phyloP scores from a whole-genome alignment of 2,329 filamentous ascomycete genomes.

The Moelleriella libera region DNA sequence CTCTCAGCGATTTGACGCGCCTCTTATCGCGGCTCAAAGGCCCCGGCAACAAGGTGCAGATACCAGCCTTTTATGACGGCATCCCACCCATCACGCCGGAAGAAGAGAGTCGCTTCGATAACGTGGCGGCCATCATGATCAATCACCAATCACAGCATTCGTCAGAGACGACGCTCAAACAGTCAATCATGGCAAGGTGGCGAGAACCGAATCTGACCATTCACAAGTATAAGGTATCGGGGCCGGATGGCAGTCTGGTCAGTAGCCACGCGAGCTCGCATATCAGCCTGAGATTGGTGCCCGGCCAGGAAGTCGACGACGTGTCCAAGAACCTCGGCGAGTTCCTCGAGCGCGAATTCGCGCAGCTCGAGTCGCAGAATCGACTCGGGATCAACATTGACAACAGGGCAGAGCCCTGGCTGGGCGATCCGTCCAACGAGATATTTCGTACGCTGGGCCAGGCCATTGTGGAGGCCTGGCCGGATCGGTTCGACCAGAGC shows the following conservation, averaged over 20 bases:
- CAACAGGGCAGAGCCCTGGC: conserved; percentile 90
- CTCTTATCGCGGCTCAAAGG: conserved; percentile 74
- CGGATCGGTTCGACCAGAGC: conserved; percentile 30
- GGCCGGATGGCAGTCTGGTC: conserved; percentile 83
- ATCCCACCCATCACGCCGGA: conserved; percentile 61
- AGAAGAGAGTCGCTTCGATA: conserved; percentile 69
- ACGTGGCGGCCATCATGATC: conserved; percentile 67
- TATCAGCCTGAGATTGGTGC: conserved; percentile 82
- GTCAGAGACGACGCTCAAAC: conserved; percentile 56
- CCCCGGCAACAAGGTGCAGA: conserved; percentile 62
- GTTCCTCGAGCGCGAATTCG: conserved; percentile 61
- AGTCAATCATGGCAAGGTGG: conserved; percentile 85
- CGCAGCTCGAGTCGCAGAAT: conserved; percentile 65
- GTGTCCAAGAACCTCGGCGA: conserved; percentile 53
- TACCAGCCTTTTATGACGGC: conserved; percentile 79
- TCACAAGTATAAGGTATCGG: conserved; percentile 84
- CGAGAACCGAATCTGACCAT: conserved; percentile 89
- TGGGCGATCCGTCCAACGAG: conserved; percentile 79
- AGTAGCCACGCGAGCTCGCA: conserved; percentile 79
- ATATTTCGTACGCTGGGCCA: conserved; percentile 82
- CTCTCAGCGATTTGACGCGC: conserved; percentile 78
- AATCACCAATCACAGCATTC: conserved; percentile 49
- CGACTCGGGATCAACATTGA: conserved; percentile 70
- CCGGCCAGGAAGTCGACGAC: conserved; percentile 76
- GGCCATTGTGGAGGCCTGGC: conserved; percentile 78